These are phyloP conservation scores for Xylaria bambusicola DNA, from an alignment of 495 filamentous ascomycete species.

Conservation along the genomic window DNA sequence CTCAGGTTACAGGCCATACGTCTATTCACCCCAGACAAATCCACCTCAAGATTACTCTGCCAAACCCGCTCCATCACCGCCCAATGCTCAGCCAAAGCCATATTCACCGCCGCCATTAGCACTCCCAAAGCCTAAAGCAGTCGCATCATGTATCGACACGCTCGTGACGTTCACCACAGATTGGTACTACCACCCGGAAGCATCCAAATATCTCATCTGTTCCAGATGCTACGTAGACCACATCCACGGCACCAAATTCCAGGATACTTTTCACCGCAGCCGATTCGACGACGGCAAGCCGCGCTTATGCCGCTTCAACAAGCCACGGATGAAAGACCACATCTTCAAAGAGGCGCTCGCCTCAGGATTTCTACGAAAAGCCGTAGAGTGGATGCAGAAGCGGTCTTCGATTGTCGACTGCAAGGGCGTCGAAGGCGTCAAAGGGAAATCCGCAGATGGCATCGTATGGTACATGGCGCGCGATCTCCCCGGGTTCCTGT, in stretches of 20 bases:
- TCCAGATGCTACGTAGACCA: conserved; percentile 32
- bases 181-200: conserved; percentile 29
- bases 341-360: conserved; percentile 16
- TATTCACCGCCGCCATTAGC: neutral
- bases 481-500: conserved; percentile 33
- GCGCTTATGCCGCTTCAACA: conserved; percentile 25
- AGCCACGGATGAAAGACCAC: conserved; percentile 20
- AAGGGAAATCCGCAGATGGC: conserved; percentile 1
- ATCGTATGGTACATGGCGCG: conserved; percentile 23
- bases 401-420: conserved; percentile 26
- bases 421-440: conserved; percentile 24
- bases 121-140: neutral
- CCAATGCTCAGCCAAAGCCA: neutral
- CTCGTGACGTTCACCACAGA: conserved; percentile 21
- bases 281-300: conserved; percentile 9
- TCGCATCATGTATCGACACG: conserved; percentile 24
- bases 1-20: neutral
- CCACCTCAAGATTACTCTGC: neutral
- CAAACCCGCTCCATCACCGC: neutral
- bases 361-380: conserved; percentile 7
- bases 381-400: conserved; percentile 20
- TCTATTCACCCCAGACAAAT: neutral
- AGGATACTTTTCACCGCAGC: conserved; percentile 9
- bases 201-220: conserved; percentile 28
- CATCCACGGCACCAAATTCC: conserved; percentile 19